Conservation (phyloP, 768 basidiomycete species). For the Psilocybe sp. region DNA sequence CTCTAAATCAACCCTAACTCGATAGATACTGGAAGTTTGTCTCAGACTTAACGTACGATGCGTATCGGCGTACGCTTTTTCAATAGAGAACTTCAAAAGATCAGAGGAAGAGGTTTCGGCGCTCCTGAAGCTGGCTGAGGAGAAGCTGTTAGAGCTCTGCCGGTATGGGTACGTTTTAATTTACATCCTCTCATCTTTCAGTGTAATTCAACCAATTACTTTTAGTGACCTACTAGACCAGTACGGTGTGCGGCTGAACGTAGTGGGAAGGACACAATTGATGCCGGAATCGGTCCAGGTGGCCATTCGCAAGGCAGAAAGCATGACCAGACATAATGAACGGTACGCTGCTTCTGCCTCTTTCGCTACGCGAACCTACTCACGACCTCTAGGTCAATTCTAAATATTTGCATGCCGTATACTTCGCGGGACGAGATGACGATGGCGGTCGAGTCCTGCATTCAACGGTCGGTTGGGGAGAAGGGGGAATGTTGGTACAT, state of each 20-base stretch:
- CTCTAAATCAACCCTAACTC: background rate
- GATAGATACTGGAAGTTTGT: conserved; percentile 83
- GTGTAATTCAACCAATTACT: background rate
- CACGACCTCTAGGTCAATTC: conserved; percentile 57
- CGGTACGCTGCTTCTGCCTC: conserved; percentile 41
- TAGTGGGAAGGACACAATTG: conserved; percentile 74
- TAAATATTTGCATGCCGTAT: conserved; percentile 94
- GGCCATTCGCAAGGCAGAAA: conserved; percentile 70
- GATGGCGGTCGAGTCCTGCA: conserved; percentile 60
- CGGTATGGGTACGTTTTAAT: conserved; percentile 64
- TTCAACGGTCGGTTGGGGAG: conserved; percentile 33
- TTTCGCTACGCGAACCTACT: background rate
- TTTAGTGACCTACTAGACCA: conserved; percentile 73
- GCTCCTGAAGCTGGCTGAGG: conserved; percentile 83
- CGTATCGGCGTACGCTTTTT: conserved; percentile 96
- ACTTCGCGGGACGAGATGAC: conserved; percentile 90
- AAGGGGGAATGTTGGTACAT: conserved; percentile 18
- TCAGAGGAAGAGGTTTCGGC: conserved; percentile 81
- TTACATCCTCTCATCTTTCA: background rate
- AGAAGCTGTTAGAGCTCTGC: conserved; percentile 75
- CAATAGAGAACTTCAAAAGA: conserved; percentile 96
- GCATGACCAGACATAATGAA: conserved; percentile 70
- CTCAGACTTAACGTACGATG: conserved; percentile 74
- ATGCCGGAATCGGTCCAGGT: conserved; percentile 74
- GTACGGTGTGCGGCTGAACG: conserved; percentile 81